These are phyloP conservation scores for Vanderwaltozyma polyspora DNA, from an alignment of 805 yeast species.

Conservation along the genomic window DNA sequence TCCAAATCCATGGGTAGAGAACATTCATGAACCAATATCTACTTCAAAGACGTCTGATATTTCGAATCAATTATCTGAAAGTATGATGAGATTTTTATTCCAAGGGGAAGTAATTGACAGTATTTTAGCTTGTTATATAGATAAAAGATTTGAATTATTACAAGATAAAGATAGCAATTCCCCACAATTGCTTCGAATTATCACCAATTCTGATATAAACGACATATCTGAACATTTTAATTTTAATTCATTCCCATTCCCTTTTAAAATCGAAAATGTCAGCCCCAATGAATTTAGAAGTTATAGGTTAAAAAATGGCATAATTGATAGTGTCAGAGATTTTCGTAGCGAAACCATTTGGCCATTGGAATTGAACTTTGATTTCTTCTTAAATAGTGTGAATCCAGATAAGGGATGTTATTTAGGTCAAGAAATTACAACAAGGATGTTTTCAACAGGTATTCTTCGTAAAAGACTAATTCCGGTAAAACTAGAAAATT, in stretches of 20 bases:
- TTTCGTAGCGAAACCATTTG: conserved; percentile 41
- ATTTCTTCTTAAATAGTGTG: conserved; percentile 57
- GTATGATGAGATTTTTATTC: conserved; percentile 16
- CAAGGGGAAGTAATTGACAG: conserved; percentile 1
- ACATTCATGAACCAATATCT: conserved; percentile 17
- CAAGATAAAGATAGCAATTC: conserved; percentile 57
- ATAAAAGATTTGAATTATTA: conserved; percentile 29
- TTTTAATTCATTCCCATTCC: conserved; percentile 16
- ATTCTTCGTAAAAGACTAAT: conserved; percentile 71
- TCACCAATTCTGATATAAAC: conserved; percentile 24
- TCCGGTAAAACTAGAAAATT: conserved; percentile 39
- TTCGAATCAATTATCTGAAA: conserved; percentile 13
- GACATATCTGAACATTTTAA: conserved; percentile 22
- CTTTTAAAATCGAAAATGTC: conserved; percentile 10
- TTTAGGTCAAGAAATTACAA: conserved; percentile 90
- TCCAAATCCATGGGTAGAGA: conserved; percentile 23
- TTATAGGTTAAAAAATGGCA: conserved; percentile 36
- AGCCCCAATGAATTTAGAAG: conserved; percentile 28
- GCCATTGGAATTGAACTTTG: conserved; percentile 80
- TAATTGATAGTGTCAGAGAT: conserved; percentile 44
- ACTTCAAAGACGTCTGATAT: conserved; percentile 13
- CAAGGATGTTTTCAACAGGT: conserved; percentile 76
- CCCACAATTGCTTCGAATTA: conserved; percentile 50
- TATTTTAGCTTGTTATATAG: conserved; percentile 13
- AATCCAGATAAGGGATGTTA: conserved; percentile 91